Percentiles rank a stretch among this genome's conserved stretches.
These are phyloP conservation scores for Primulina eburnea DNA, from an alignment of 257 asterid genomes.

Conservation along the genomic window DNA sequence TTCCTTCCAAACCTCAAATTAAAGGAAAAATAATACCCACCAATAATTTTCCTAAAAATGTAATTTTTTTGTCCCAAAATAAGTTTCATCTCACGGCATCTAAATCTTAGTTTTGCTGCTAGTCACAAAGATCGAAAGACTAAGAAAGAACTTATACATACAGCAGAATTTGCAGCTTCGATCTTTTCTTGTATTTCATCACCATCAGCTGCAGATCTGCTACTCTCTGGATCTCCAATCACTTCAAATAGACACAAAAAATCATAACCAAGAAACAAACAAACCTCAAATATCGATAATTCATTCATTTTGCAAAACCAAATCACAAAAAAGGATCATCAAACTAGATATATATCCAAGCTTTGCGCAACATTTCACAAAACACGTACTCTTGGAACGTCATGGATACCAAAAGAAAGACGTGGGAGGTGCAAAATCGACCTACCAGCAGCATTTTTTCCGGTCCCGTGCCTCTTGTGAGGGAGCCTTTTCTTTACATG, in stretches of 20 bases:
- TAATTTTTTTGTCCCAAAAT: too few species aligned
- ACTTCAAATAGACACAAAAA: background rate
- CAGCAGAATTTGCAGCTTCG: constrained; percentile 30
- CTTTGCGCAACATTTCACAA: background rate
- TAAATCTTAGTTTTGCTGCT: too few species aligned
- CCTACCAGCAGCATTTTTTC: constrained; percentile 35
- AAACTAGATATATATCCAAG: background rate
- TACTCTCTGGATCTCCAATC: constrained; percentile 35
- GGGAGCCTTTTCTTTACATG: constrained; percentile 57
- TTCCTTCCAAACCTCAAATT: too few species aligned
- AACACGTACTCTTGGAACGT: background rate
- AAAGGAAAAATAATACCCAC: too few species aligned
- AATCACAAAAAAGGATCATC: background rate
- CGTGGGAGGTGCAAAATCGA: background rate
- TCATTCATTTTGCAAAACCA: background rate
- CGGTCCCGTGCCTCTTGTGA: constrained; percentile 29
- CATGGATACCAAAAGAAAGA: background rate
- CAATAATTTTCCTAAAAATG: too few species aligned
- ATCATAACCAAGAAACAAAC: background rate
- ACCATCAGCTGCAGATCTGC: constrained; percentile 14
- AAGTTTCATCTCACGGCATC: too few species aligned
- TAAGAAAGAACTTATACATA: constrained; percentile 28
- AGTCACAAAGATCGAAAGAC: background rate
- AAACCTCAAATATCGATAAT: background rate
- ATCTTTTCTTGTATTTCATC: constrained; percentile 24